Conservation (phyloP, 1,284 basidiomycete genomes). For the Tetrapyrgos nigripes region DNA sequence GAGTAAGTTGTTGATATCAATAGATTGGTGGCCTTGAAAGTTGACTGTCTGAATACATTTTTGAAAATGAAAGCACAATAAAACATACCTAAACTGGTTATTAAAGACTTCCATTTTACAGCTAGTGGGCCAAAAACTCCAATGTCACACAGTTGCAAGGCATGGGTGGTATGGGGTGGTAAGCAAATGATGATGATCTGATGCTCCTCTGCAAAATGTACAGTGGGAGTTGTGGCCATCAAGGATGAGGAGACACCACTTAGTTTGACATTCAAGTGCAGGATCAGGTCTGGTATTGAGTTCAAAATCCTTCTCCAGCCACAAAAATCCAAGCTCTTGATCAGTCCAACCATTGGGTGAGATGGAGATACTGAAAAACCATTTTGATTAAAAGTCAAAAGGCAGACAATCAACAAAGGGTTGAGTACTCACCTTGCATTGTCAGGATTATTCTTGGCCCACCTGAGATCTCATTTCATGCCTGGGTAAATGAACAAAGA, state of each 20-base stretch:
- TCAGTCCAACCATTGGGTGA: slow-evolving; percentile 43
- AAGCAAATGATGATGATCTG: slow-evolving; percentile 37
- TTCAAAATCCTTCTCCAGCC: too few relatives aligned
- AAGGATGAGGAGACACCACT: slow-evolving; percentile 23
- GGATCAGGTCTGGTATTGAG: slow-evolving; percentile 35
- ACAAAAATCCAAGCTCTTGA: slow-evolving; percentile 30
- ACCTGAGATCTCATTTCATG: too few relatives aligned
- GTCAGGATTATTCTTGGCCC: slow-evolving; percentile 26
- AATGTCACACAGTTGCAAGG: slow-evolving; percentile 38
- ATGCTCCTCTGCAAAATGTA: slow-evolving; percentile 25
- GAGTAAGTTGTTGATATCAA: slow-evolving; percentile 20
- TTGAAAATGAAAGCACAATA: too few relatives aligned
- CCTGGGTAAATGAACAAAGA: slow-evolving; percentile 35
- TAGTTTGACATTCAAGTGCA: slow-evolving; percentile 15
- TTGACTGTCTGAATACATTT: too few relatives aligned
- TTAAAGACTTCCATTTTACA: slow-evolving; percentile 26
- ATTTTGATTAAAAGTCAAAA: background rate
- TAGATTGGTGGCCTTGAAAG: too few relatives aligned
- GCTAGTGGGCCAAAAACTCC: slow-evolving; percentile 36
- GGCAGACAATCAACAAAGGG: slow-evolving; percentile 3
- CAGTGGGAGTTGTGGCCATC: slow-evolving; percentile 29
- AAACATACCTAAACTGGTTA: slow-evolving; percentile 6
- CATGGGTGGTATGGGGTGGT: slow-evolving; percentile 40
- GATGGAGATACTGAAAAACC: slow-evolving; percentile 11
- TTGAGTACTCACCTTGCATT: slow-evolving; percentile 26